Percentiles rank a stretch among this genome's conserved stretches.
Conservation (phyloP, 768 basidiomycete species). For the Nevesoporus exiguus region DNA sequence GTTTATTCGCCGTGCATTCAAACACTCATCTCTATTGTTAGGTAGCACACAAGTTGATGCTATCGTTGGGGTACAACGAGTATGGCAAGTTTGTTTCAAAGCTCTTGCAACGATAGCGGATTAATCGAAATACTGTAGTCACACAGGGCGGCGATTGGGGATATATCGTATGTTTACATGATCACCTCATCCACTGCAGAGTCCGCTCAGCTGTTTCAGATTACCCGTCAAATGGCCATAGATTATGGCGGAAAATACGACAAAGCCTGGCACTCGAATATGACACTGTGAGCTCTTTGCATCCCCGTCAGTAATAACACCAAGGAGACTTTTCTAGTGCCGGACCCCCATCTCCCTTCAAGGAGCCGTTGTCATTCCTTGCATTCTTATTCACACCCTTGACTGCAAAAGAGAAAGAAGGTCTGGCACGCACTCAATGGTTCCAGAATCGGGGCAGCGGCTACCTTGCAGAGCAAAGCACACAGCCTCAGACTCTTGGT, state of each 20-base stretch:
- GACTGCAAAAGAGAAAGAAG: slow-evolving; percentile 25
- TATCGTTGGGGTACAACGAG: slow-evolving; percentile 44
- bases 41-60: slow-evolving; percentile 48
- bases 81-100: slow-evolving; percentile 35
- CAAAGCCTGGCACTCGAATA: slow-evolving; percentile 55
- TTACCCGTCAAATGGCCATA: slow-evolving; percentile 32
- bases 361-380: slow-evolving; percentile 27
- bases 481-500: slow-evolving; percentile 49
- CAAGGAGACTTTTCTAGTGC: slow-evolving; percentile 10
- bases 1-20: not conserved
- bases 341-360: slow-evolving; percentile 27
- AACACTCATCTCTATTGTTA: slow-evolving; percentile 10
- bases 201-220: slow-evolving; percentile 21
- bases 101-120: not conserved
- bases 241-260: slow-evolving; percentile 39
- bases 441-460: slow-evolving; percentile 25
- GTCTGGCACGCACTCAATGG: slow-evolving; percentile 15
- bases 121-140: slow-evolving; percentile 28
- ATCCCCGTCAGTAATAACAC: not conserved
- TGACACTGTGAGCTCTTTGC: not conserved
- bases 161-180: slow-evolving; percentile 24
- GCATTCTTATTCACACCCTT: slow-evolving; percentile 24
- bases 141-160: slow-evolving; percentile 53
- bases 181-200: not conserved
- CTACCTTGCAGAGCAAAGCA: slow-evolving; percentile 32